phyloP scores from a whole-genome alignment of 345 rosid species.

The Acer campestre region DNA sequence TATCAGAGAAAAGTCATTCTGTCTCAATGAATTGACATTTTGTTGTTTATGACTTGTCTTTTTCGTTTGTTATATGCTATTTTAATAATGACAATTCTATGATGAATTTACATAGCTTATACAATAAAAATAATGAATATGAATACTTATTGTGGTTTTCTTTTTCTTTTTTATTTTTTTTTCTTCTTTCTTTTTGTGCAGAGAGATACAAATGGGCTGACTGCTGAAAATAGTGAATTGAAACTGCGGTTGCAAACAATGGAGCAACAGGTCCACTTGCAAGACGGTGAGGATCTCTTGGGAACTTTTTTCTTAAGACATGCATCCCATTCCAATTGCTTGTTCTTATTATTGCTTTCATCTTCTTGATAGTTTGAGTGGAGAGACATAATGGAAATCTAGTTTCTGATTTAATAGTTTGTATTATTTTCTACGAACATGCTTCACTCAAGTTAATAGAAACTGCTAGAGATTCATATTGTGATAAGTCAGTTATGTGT shows the following conservation, averaged over 20 bases:
- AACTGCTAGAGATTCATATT: not conserved
- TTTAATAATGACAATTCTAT: not conserved
- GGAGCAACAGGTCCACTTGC: slow-evolving; percentile 90
- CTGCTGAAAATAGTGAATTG: slow-evolving; percentile 81
- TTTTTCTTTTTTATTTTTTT: not conserved
- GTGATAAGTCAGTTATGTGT: not conserved
- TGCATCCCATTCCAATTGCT: slow-evolving; percentile 1
- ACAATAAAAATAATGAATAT: not conserved
- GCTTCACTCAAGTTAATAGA: not conserved
- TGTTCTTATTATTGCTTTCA: not conserved
- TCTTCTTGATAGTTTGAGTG: not conserved
- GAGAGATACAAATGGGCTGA: slow-evolving; percentile 86
- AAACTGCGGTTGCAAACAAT: slow-evolving; percentile 85
- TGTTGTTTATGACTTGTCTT: not conserved
- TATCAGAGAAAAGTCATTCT: not conserved
- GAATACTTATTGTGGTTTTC: not conserved
- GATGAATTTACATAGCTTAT: not conserved
- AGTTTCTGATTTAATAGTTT: not conserved
- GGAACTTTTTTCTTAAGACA: slow-evolving; percentile 10
- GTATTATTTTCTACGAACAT: not conserved
- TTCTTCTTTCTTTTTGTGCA: slow-evolving; percentile 23
- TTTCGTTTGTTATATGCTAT: not conserved
- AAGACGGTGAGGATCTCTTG: slow-evolving; percentile 67
- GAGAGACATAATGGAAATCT: not conserved
- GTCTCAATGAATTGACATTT: not conserved